These are phyloP conservation scores for Magnaporthiopsis poae DNA, from an alignment of 2,329 filamentous ascomycete genomes.

Conservation along the genomic window DNA sequence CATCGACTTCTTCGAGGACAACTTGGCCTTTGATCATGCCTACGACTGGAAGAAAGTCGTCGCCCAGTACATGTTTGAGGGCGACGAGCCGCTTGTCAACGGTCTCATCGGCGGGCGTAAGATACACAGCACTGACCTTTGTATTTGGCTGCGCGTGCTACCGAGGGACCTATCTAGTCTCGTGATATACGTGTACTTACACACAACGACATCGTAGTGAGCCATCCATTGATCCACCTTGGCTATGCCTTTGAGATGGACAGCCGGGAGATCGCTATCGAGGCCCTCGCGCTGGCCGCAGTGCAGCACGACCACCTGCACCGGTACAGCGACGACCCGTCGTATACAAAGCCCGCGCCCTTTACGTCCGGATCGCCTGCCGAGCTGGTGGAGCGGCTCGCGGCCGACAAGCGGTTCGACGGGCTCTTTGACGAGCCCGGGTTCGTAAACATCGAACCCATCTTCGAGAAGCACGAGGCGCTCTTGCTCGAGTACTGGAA, in stretches of 20 bases:
- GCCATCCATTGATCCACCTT: slow-evolving; percentile 85
- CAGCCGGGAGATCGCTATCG: slow-evolving; percentile 76
- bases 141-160: not conserved
- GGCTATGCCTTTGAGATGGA: slow-evolving; percentile 88
- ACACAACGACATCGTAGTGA: slow-evolving; percentile 44
- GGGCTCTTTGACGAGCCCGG: slow-evolving; percentile 50
- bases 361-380: slow-evolving; percentile 51
- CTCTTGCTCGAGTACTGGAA: slow-evolving; percentile 83
- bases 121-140: slow-evolving; percentile 22
- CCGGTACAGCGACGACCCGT: slow-evolving; percentile 61
- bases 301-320: slow-evolving; percentile 50
- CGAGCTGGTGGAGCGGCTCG: slow-evolving; percentile 61
- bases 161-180: too few relatives aligned
- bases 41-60: slow-evolving; percentile 81
- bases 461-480: slow-evolving; percentile 61
- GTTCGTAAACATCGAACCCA: slow-evolving; percentile 51
- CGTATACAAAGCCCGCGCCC: slow-evolving; percentile 56
- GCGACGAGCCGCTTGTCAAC: slow-evolving; percentile 69
- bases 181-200: not conserved
- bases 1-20: slow-evolving; percentile 91
- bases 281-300: slow-evolving; percentile 64
- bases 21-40: slow-evolving; percentile 56
- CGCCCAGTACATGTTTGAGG: slow-evolving; percentile 64
- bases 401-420: slow-evolving; percentile 60
- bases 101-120: slow-evolving; percentile 68